phyloP scores from a whole-genome alignment of 2,329 filamentous ascomycete species.

The Fusarium sp. region DNA sequence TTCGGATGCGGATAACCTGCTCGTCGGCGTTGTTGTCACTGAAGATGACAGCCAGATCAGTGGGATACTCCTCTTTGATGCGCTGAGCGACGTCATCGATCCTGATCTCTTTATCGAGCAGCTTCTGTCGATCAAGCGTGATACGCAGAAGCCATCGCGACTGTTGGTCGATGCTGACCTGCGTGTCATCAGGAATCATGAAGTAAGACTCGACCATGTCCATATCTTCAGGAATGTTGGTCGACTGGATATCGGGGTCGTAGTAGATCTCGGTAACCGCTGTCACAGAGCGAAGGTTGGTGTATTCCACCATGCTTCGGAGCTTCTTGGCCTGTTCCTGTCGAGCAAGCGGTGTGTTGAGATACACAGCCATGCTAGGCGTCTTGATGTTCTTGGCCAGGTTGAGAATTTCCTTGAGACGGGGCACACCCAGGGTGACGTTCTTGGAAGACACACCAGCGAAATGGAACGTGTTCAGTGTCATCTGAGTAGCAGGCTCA shows the following conservation, averaged over 20 bases:
- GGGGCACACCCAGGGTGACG: slow-evolving; percentile 97
- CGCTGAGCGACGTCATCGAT: slow-evolving; percentile 91
- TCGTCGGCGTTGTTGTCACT: slow-evolving; percentile 98
- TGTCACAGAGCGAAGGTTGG: slow-evolving; percentile 90
- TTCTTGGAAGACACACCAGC: slow-evolving; percentile 99
- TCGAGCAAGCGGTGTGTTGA: slow-evolving; percentile 72
- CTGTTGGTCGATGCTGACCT: slow-evolving; percentile 74
- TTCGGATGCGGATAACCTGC: slow-evolving; percentile 92
- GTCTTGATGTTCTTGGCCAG: slow-evolving; percentile 99
- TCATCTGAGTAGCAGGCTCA: slow-evolving; percentile 99
- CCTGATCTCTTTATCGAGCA: slow-evolving; percentile 92
- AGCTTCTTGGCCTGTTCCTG: slow-evolving; percentile 87
- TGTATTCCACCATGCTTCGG: slow-evolving; percentile 93
- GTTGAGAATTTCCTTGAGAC: slow-evolving; percentile 99
- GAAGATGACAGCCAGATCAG: slow-evolving; percentile 91
- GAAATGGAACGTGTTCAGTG: slow-evolving; percentile 99
- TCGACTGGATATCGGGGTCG: slow-evolving; percentile 88
- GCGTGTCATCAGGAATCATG: slow-evolving; percentile 85
- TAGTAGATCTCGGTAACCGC: slow-evolving; percentile 97
- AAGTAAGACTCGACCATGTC: slow-evolving; percentile 99
- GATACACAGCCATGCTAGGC: slow-evolving; percentile 93
- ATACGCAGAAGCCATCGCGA: slow-evolving; percentile 97
- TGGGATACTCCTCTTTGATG: slow-evolving; percentile 89
- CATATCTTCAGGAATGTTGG: slow-evolving; percentile 85
- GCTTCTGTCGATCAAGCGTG: slow-evolving; percentile 90